Conservation (phyloP, 108 stramenopile species). For the Nannochloropsis salina region DNA sequence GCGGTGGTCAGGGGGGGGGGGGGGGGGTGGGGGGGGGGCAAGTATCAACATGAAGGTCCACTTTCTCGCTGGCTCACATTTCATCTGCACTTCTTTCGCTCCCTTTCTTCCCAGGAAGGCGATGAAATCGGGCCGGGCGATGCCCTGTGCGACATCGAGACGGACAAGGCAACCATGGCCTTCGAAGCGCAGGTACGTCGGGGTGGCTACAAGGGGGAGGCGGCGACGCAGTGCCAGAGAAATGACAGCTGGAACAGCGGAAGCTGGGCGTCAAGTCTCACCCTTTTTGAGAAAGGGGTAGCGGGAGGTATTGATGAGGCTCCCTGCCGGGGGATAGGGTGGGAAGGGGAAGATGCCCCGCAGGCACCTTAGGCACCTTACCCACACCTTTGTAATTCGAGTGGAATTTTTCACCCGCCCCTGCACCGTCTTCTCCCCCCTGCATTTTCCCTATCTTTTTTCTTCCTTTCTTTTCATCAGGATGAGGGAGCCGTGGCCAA, state of each 20-base stretch:
- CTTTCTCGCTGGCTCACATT: neutral
- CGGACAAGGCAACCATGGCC: neutral
- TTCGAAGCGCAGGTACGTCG: neutral
- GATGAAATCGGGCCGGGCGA: neutral
- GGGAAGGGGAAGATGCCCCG: too few relatives aligned
- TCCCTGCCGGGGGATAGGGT: too few relatives aligned
- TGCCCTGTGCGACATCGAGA: conserved; percentile 1
- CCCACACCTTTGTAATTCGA: too few relatives aligned
- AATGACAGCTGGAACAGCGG: too few relatives aligned
- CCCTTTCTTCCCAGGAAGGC: conserved; percentile 1
- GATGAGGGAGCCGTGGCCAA: neutral
- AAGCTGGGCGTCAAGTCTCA: too few relatives aligned
- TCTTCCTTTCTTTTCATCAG: neutral
- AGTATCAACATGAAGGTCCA: neutral
- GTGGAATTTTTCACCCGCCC: too few relatives aligned
- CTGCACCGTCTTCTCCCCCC: neutral
- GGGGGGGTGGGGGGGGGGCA: too few relatives aligned
- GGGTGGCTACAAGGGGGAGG: neutral
- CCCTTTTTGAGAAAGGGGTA: too few relatives aligned
- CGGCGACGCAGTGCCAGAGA: too few relatives aligned
- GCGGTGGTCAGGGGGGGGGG: too few relatives aligned
- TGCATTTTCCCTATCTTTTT: neutral
- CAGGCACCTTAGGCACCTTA: too few relatives aligned
- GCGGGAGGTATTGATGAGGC: too few relatives aligned
- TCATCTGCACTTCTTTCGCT: neutral